These are phyloP conservation scores for Aspergillus calidoustus DNA, from an alignment of 2,329 filamentous ascomycete genomes.

Conservation along the genomic window DNA sequence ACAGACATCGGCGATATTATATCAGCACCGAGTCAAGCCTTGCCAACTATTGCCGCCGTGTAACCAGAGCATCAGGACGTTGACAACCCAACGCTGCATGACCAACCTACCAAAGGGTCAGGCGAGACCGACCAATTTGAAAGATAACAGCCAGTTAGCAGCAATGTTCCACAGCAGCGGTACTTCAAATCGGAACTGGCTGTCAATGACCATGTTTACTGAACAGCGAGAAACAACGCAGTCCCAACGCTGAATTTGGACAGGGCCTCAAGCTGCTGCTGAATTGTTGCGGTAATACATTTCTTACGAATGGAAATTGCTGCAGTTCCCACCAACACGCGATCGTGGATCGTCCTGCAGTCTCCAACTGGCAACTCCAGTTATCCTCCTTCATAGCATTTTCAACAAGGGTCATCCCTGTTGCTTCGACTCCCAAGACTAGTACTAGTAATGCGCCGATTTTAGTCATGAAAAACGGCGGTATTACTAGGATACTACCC, in stretches of 20 bases:
- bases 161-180: neutral
- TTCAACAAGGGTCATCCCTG: constrained; percentile 7
- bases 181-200: neutral
- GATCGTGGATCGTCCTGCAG: neutral
- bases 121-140: neutral
- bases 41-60: neutral
- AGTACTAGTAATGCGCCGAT: neutral
- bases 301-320: neutral
- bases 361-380: neutral
- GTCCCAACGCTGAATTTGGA: neutral
- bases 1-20: neutral
- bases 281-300: neutral
- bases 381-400: neutral
- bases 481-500: neutral
- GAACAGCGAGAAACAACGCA: neutral
- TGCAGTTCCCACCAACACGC: neutral
- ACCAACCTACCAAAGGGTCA: neutral
- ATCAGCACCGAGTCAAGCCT: neutral
- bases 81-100: neutral
- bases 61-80: neutral
- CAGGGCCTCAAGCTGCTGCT: no score
- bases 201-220: neutral
- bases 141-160: neutral
- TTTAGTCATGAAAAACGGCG: neutral
- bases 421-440: neutral